Conservation (phyloP, 2,329 filamentous ascomycete genomes). For the Zasmidium cellare region DNA sequence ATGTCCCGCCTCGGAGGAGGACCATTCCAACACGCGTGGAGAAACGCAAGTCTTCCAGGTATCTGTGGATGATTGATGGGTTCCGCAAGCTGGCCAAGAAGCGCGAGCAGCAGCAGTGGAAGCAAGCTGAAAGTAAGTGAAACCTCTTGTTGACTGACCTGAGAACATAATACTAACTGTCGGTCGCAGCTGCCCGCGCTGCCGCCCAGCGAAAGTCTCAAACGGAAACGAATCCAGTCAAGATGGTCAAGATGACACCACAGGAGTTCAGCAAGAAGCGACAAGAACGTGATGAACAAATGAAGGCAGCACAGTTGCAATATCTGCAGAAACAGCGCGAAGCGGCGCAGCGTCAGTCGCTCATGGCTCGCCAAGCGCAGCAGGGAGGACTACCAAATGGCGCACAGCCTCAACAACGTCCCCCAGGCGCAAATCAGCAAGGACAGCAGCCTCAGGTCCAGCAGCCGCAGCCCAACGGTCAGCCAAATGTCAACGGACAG, state of each 20-base stretch:
- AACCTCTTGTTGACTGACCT: too few species aligned
- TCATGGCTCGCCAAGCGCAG: constrained; percentile 35
- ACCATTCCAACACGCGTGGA: constrained; percentile 85
- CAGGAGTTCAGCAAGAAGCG: constrained; percentile 88
- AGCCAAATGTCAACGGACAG: constrained; percentile 37
- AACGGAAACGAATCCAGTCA: constrained; percentile 26
- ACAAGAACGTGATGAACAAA: constrained; percentile 74
- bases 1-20: constrained; percentile 63
- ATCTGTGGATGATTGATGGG: constrained; percentile 84
- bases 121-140: constrained; percentile 72
- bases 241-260: constrained; percentile 65
- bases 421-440: constrained; percentile 18
- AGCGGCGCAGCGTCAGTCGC: constrained; percentile 37
- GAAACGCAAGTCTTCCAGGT: constrained; percentile 79
- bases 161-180: background rate
- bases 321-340: constrained; percentile 40
- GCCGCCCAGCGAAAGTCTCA: constrained; percentile 76
- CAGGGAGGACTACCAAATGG: constrained; percentile 34
- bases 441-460: constrained; percentile 27
- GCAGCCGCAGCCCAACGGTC: constrained; percentile 23
- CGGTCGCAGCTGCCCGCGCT: constrained; percentile 49
- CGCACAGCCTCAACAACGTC: constrained; percentile 27
- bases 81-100: constrained; percentile 97
- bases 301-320: constrained; percentile 45
- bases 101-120: constrained; percentile 79